phyloP scores from a whole-genome alignment of 345 rosid genomes.

The Hibiscus mutabilis region DNA sequence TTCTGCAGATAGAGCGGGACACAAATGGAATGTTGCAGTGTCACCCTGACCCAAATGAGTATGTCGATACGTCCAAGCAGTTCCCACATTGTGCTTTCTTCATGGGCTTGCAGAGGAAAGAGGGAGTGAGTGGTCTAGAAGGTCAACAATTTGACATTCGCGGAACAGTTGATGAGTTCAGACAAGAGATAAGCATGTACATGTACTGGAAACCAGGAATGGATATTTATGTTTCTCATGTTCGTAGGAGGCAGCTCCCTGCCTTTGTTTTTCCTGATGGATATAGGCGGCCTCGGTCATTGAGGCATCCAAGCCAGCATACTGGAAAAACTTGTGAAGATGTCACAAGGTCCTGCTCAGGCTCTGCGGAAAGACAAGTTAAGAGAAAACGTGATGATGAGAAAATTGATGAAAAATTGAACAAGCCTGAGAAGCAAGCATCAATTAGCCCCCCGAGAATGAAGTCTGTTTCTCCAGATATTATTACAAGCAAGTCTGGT shows the following conservation, averaged over 20 bases:
- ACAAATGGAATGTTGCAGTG: slow-evolving; percentile 70
- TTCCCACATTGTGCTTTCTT: slow-evolving; percentile 59
- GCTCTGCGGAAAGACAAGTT: slow-evolving; percentile 36
- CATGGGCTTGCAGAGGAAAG: slow-evolving; percentile 70
- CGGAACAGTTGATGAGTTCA: slow-evolving; percentile 56
- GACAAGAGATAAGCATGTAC: slow-evolving; percentile 48
- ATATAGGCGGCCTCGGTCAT: slow-evolving; percentile 36
- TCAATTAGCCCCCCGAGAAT: slow-evolving; percentile 41
- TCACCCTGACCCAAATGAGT: slow-evolving; percentile 67
- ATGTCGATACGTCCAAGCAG: slow-evolving; percentile 43
- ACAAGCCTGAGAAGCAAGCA: slow-evolving; percentile 41
- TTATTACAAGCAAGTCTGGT: slow-evolving; percentile 26
- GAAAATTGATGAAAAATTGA: slow-evolving; percentile 31
- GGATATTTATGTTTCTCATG: slow-evolving; percentile 65
- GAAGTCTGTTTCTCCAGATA: slow-evolving; percentile 36
- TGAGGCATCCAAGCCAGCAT: slow-evolving; percentile 43
- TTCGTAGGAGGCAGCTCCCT: slow-evolving; percentile 63
- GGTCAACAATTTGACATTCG: slow-evolving; percentile 76
- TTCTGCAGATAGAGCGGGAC: slow-evolving; percentile 62
- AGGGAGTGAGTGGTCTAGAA: slow-evolving; percentile 54
- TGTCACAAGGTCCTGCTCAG: slow-evolving; percentile 25
- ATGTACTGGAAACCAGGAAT: slow-evolving; percentile 70
- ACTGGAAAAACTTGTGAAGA: slow-evolving; percentile 40
- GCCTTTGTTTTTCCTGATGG: slow-evolving; percentile 66
- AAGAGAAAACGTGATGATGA: slow-evolving; percentile 46